Percentiles rank a stretch among this genome's conserved stretches.
Conservation (phyloP, 192 early-diverging fungal genomes). For the Lunasporangiospora selenospora region DNA sequence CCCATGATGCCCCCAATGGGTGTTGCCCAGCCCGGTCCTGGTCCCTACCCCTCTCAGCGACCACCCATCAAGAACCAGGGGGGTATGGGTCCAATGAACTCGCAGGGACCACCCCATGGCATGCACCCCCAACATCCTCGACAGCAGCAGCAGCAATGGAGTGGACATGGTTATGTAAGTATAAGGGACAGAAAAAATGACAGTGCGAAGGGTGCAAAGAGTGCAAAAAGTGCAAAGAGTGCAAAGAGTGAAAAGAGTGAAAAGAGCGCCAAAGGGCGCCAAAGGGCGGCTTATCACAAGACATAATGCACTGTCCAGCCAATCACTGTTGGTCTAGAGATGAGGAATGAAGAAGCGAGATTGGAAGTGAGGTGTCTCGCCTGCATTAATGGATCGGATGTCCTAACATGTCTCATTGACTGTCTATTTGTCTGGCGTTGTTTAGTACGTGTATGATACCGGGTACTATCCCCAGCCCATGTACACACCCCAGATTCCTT, state of each 20-base stretch:
- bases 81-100: conserved; percentile 36
- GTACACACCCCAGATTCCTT: conserved; percentile 42
- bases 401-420: not conserved
- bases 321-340: too few species aligned
- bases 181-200: too few species aligned
- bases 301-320: too few species aligned
- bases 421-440: not conserved
- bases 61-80: conserved; percentile 29
- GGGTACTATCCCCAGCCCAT: conserved; percentile 25
- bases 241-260: too few species aligned
- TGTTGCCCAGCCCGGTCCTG: conserved; percentile 38
- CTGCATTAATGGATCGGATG: not conserved
- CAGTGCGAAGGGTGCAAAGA: too few species aligned
- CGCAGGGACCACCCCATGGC: conserved; percentile 14
- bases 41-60: conserved; percentile 22
- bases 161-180: conserved; percentile 29
- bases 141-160: conserved; percentile 3
- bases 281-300: too few species aligned
- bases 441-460: conserved; percentile 1
- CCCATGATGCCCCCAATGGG: conserved; percentile 47
- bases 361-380: too few species aligned
- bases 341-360: too few species aligned
- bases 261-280: too few species aligned
- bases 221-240: too few species aligned
- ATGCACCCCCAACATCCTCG: conserved; percentile 35